Conservation (phyloP, 2,329 filamentous ascomycete genomes). For the Sporothrix dimorphospora region DNA sequence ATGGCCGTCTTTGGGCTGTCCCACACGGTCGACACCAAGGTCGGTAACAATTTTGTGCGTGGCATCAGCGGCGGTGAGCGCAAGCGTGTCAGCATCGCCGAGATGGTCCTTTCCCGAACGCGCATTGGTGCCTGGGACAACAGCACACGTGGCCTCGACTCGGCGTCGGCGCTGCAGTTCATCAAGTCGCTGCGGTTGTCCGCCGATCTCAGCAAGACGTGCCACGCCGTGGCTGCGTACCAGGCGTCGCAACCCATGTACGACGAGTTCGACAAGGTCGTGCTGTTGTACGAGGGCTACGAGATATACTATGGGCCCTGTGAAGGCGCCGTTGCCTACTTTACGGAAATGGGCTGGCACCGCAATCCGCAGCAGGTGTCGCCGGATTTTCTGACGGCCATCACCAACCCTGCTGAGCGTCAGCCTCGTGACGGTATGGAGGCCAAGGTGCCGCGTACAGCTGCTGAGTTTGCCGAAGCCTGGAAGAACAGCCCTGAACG, state of each 20-base stretch:
- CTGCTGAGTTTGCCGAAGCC: constrained; percentile 61
- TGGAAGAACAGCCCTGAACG: constrained; percentile 62
- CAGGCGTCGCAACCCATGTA: constrained; percentile 69
- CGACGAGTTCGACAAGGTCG: constrained; percentile 68
- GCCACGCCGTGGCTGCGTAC: constrained; percentile 69
- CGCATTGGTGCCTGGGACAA: constrained; percentile 68
- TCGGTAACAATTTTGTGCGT: constrained; percentile 70
- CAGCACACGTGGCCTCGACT: constrained; percentile 66
- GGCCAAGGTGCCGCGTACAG: constrained; percentile 59
- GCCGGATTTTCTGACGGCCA: constrained; percentile 75
- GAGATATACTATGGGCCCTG: constrained; percentile 68
- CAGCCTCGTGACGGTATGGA: constrained; percentile 66
- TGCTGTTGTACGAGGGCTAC: constrained; percentile 69
- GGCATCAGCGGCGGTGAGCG: constrained; percentile 65
- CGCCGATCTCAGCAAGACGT: constrained; percentile 62
- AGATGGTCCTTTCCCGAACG: constrained; percentile 62
- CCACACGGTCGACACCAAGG: constrained; percentile 71
- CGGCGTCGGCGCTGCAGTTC: constrained; percentile 67
- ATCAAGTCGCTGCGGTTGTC: constrained; percentile 63
- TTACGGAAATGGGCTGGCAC: constrained; percentile 69
- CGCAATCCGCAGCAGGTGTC: constrained; percentile 65
- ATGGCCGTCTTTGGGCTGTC: constrained; percentile 77
- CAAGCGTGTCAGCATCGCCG: constrained; percentile 76
- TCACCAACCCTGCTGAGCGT: constrained; percentile 74
- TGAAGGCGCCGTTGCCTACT: constrained; percentile 65